phyloP scores from a whole-genome alignment of 169 alveolate genomes.

The Cryptosporidium sp. region DNA sequence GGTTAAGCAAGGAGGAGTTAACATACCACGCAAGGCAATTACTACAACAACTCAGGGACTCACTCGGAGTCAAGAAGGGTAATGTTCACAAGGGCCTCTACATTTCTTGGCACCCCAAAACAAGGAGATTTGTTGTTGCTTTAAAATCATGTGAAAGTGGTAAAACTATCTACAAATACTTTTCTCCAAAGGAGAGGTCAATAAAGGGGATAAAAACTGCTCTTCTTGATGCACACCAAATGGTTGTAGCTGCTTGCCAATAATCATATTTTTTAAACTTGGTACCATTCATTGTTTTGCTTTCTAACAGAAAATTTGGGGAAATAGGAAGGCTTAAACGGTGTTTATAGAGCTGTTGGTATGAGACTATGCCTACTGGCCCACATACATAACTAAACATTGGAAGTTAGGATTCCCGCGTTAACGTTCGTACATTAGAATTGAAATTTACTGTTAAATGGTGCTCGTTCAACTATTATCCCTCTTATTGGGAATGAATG shows the following conservation, averaged over 20 bases:
- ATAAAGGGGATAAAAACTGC: conserved; percentile 74
- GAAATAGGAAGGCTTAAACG: background rate
- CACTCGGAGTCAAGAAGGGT: conserved; percentile 72
- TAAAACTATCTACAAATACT: conserved; percentile 67
- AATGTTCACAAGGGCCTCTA: conserved; percentile 74
- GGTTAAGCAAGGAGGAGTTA: conserved; percentile 68
- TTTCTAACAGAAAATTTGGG: background rate
- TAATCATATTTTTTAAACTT: background rate
- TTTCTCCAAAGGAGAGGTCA: conserved; percentile 75
- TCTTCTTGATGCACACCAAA: conserved; percentile 67
- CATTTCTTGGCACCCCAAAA: conserved; percentile 74
- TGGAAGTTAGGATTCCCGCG: conserved; percentile 33
- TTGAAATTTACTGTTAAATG: background rate
- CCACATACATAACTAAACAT: background rate
- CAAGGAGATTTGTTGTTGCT: conserved; percentile 74
- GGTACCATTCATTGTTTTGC: background rate
- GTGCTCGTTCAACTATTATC: background rate
- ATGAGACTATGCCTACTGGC: background rate
- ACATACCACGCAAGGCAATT: conserved; percentile 73
- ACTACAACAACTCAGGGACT: conserved; percentile 64
- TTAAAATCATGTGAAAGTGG: conserved; percentile 74
- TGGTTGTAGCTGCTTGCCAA: conserved; percentile 76
- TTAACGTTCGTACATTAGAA: conserved; percentile 1
- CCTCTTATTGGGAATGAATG: background rate
- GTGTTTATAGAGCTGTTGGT: background rate